phyloP scores from a whole-genome alignment of 345 rosid species.

The Citrus maxima region DNA sequence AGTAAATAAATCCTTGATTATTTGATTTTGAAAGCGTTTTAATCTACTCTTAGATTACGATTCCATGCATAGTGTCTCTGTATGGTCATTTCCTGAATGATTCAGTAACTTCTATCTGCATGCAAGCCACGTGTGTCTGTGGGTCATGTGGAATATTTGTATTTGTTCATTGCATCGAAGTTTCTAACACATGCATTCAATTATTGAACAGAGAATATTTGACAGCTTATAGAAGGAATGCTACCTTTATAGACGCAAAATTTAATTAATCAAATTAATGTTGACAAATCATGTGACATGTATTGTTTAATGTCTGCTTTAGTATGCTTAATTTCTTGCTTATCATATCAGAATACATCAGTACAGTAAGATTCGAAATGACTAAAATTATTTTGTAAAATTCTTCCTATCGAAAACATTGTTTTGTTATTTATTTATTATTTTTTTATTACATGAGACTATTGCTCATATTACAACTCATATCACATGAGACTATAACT shows the following conservation, averaged over 20 bases:
- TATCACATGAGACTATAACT: no score
- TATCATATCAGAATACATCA: background rate
- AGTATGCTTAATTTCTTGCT: background rate
- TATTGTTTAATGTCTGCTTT: background rate
- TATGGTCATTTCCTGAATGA: background rate
- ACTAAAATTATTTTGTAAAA: background rate
- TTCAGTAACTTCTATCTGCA: background rate
- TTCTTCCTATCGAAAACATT: background rate
- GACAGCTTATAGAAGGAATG: background rate
- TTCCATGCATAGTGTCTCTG: background rate
- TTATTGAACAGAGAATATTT: background rate
- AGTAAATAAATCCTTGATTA: no score
- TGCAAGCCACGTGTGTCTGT: background rate
- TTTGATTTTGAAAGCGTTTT: background rate
- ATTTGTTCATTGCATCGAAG: background rate
- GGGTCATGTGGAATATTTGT: background rate
- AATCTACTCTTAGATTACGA: background rate
- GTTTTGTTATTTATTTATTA: no score
- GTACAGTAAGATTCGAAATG: background rate
- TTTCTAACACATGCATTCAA: background rate
- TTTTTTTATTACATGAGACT: no score
- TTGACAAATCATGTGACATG: background rate
- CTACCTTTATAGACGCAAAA: background rate
- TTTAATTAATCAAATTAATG: background rate
- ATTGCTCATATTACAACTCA: no score